Base-by-base conservation (phyloP, 73 alveolate genomes). In the Blepharisma stoltei region DNA sequence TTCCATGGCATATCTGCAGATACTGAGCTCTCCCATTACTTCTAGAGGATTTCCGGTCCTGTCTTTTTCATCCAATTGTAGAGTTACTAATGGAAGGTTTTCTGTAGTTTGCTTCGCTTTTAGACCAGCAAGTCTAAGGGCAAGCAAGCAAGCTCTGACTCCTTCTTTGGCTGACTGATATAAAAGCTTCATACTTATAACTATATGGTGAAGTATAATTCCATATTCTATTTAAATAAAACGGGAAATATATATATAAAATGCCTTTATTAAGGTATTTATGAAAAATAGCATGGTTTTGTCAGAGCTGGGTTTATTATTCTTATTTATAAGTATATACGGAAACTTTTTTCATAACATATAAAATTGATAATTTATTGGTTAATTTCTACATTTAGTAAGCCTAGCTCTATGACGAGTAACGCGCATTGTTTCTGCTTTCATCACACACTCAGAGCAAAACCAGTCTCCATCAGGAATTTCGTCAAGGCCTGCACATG, bases 381-480 rank as follows among this genome's bases (percentile, higher is more conserved):
- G 0, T 32, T 32, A 32, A 32, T 32, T 32, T 32, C 41, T 32
- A 32, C 41, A 32, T 32, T 32, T 32, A 32, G 41, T 32, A 32
- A 32, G 41, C 41, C 41, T 32, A 32, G 41, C 41, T 32, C 41
- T 32, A 32, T 32, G 41, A 32, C 41, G 41, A 14, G 73, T 60
- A 14, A 60, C 73, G 18, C 73, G 37, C n/a, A 60, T 38, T 8
- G n/a, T 60, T 8, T 60, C 23, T 9, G 45, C 45, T 47, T 60
- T 60, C 23, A 14, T 38, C 11, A 60, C 45, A 38, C 73, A 60
- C 46, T 14, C 73, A 18, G 73, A 38, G 46, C 73, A 60, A 9
- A 14, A 9, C 73, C 73, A 60, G 14, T 60, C 73, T 18, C 73
- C 73, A 14, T 60, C 73, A 60, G 73, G 73, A 8, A 60, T n/a